phyloP scores from a whole-genome alignment of 495 filamentous ascomycete genomes.

The Aspergillus panamensis region DNA sequence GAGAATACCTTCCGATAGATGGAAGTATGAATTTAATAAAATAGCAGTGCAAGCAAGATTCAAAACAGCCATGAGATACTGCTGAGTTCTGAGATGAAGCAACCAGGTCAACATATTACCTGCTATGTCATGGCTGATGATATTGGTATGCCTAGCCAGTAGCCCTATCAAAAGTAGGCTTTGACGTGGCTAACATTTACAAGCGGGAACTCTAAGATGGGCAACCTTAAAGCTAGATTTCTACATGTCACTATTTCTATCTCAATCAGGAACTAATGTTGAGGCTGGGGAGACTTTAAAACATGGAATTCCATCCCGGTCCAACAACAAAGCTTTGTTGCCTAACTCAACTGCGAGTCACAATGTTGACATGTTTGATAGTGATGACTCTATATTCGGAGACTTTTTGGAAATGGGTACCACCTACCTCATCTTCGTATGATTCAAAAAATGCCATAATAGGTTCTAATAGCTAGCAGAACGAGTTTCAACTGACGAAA shows the following conservation, averaged over 20 bases:
- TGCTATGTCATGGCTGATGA: slow-evolving; percentile 86
- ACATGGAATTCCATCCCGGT: slow-evolving; percentile 9
- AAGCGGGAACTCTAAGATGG: slow-evolving; percentile 70
- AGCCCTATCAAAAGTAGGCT: neutral
- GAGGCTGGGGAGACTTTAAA: neutral
- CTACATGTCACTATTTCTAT: slow-evolving; percentile 52
- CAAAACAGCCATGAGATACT: slow-evolving; percentile 58
- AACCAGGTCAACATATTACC: slow-evolving; percentile 53
- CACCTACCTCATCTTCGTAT: neutral
- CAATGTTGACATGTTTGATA: slow-evolving; percentile 50
- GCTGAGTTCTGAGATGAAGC: slow-evolving; percentile 57
- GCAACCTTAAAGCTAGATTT: slow-evolving; percentile 61
- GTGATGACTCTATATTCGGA: slow-evolving; percentile 52
- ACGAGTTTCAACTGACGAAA: neutral
- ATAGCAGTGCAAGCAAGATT: slow-evolving; percentile 59
- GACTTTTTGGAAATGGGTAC: slow-evolving; percentile 48
- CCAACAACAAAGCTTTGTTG: slow-evolving; percentile 11
- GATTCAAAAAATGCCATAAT: neutral
- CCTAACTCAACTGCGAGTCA: slow-evolving; percentile 3
- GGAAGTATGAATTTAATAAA: neutral
- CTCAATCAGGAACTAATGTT: neutral
- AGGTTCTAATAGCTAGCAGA: neutral
- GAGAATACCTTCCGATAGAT: neutral
- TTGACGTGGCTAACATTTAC: slow-evolving; percentile 1
- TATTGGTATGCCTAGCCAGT: slow-evolving; percentile 53